Evolutionary conservation across 1,139 yeast genomes (phyloP).

Genomic region (Geotrichum carabidarum): DNA sequence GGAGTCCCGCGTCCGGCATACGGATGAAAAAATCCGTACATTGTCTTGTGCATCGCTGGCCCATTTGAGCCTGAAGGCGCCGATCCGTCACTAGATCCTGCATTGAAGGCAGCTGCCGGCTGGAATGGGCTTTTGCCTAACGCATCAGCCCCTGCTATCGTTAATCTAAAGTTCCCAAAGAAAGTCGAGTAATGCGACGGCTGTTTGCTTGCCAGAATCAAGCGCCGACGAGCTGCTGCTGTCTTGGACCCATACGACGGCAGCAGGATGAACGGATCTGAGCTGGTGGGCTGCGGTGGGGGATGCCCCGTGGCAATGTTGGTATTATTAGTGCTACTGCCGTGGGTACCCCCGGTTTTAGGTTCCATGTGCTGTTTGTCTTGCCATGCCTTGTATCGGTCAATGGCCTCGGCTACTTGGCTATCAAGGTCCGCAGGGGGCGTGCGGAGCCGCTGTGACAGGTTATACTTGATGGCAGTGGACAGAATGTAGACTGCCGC

Average conservation of each 20-base stretch:
- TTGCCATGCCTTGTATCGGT: neutral
- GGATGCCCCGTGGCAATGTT: neutral
- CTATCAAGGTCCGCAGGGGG: slow-evolving; percentile 26
- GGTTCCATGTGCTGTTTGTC: neutral
- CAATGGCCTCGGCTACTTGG: neutral
- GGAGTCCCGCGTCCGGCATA: slow-evolving; percentile 96
- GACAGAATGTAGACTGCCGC: slow-evolving; percentile 13
- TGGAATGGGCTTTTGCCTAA: neutral
- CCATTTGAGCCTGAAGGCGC: too few relatives aligned
- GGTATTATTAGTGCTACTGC: neutral
- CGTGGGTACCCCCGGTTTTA: neutral
- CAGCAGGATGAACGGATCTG: neutral
- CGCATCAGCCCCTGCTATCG: neutral
- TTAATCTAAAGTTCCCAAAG: neutral
- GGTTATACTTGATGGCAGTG: neutral
- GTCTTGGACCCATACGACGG: slow-evolving; percentile 29
- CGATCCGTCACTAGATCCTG: neutral
- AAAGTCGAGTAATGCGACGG: slow-evolving; percentile 46
- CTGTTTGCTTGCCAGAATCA: slow-evolving; percentile 46
- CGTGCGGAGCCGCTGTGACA: slow-evolving; percentile 28
- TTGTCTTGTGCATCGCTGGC: slow-evolving; percentile 36
- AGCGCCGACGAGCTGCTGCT: slow-evolving; percentile 48
- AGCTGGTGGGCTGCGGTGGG: neutral
- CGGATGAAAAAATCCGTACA: slow-evolving; percentile 91
- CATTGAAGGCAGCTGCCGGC: neutral